Evolutionary conservation across 148 eudicot species (phyloP).

Genomic region (Salicornia ramosissima): DNA sequence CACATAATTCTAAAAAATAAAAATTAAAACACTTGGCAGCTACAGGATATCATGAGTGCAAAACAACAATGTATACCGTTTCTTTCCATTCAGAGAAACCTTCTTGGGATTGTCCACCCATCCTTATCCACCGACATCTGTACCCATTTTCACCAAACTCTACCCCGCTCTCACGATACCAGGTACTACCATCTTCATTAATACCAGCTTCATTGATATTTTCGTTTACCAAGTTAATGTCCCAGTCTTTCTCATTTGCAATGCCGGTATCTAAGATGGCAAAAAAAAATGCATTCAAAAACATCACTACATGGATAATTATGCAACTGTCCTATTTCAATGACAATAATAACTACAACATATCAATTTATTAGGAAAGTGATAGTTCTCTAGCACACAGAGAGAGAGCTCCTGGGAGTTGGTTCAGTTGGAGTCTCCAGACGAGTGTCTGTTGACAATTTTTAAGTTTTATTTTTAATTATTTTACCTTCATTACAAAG

Average conservation of each 20-base stretch:
- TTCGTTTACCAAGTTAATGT: slow-evolving; percentile 72
- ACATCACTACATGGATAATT: too few species aligned
- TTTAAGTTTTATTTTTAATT: too few species aligned
- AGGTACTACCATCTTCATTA: slow-evolving; percentile 92
- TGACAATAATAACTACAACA: too few species aligned
- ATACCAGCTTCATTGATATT: slow-evolving; percentile 63
- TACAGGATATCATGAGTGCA: not conserved
- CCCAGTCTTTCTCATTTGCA: slow-evolving; percentile 98
- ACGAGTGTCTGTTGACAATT: too few species aligned
- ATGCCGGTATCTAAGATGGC: slow-evolving; percentile 78
- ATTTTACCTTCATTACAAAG: too few species aligned
- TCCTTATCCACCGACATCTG: slow-evolving; percentile 90
- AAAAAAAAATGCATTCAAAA: slow-evolving; percentile 18
- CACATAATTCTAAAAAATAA: not conserved
- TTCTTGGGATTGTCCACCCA: slow-evolving; percentile 88
- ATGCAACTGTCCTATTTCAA: too few species aligned
- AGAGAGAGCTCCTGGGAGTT: too few species aligned
- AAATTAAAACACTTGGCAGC: not conserved
- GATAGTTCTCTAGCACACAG: too few species aligned
- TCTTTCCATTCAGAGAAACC: slow-evolving; percentile 94
- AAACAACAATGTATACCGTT: slow-evolving; percentile 47
- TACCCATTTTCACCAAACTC: slow-evolving; percentile 90
- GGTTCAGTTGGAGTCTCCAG: too few species aligned
- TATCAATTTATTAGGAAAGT: too few species aligned
- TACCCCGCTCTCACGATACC: slow-evolving; percentile 88